Evolutionary conservation across 2,329 filamentous ascomycete genomes (phyloP), one percentile per base, ranked within the genome.

Genomic region (Endocalyx cinctus): DNA sequence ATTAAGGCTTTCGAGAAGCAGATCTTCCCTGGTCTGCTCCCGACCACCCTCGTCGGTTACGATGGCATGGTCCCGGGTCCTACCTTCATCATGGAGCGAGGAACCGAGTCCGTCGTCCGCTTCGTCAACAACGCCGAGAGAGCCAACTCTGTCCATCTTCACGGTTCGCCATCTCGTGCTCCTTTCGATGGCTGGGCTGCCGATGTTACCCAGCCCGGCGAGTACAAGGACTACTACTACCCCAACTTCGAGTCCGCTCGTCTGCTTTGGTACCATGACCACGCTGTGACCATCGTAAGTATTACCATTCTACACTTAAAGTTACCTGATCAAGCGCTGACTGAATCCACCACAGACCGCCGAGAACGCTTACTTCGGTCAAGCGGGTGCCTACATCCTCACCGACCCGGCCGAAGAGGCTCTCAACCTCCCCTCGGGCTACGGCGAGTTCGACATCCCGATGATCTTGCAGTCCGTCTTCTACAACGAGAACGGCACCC

Each of bases 201-300:
- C 28, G 74, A 78, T 39, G 57, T 63, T n/a, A 69, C 69, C 1
- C 29, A 54, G 1, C 63, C 66, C 0, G 70, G 71, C 1, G 56
- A 78, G 45, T 76, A 69, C 54, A 78, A 79, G 50, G 76, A 51
- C 31, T 51, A 79, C 50, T 79, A 77, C 50, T 80, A 76, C 43
- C 74, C 74, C 8, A 79, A 79, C 48, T 57, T 51, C 11, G 67
- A 77, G 47, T 62, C 60, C 25, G 70, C 64, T 2, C 63, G 74
- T 23, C 63, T 70, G 0, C 59, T 77, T 18, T 79, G 75, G 75
- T 79, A 79, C 42, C 73, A 79, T 43, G 70, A 69, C 39, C 59
- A 63, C 35, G 59, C 62, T 11, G 50, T 64, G 33, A 50, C 55
- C 17, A 50, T 54, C 15, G 57, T 56, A 27, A 45, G 55, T 15